Evolutionary conservation across 2,329 filamentous ascomycete species (phyloP), one percentile per base, ranked within the genome.

Genomic region (Aspergillus neoniger): DNA sequence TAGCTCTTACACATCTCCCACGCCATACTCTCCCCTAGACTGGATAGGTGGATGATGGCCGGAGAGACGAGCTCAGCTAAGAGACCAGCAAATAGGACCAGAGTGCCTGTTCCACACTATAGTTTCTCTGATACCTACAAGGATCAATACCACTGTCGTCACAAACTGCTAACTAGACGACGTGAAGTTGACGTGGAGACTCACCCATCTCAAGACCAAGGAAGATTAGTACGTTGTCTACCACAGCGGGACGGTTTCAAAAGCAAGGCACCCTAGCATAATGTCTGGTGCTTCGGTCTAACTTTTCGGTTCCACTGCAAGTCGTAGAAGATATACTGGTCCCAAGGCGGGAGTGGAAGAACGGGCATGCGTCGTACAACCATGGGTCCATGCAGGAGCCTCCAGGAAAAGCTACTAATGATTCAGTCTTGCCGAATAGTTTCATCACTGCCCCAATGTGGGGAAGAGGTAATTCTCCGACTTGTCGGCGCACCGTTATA

Each of bases 381-480:
- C 70, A 66, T 71, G 70, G 69, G 63, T 65, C 67, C 55, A 59
- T 6, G 12, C 32, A 9, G 51, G 49, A 23, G 60, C 49, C 32
- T 60, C 57, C 51, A 30, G 58, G 8, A 21, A 36, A 30, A 36
- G 21, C 4, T 30, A 30, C n/a, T 39, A 57, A 68, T 70, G 68
- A 70, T 69, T 68, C 67, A 68, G 61, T 66, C 66, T 70, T 73
- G 70, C 71, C 70, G 65, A 71, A 64, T 65, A 47, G 28, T 72
- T 69, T 69, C 67, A 71, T 73, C 70, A 72, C 61, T 58, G 32
- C 47, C 5, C 23, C 25, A 48, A 38, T 10, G 17, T 23, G 44
- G 36, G 43, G 19, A 23, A 21, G 48, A 23, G 25, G 39, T 32
- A 9, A 41, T 12, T 36, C 32, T 23, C 17, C 50, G 44, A 5